Conservation (phyloP, 176 grass and related monocot species). For the Typha latifolia region DNA sequence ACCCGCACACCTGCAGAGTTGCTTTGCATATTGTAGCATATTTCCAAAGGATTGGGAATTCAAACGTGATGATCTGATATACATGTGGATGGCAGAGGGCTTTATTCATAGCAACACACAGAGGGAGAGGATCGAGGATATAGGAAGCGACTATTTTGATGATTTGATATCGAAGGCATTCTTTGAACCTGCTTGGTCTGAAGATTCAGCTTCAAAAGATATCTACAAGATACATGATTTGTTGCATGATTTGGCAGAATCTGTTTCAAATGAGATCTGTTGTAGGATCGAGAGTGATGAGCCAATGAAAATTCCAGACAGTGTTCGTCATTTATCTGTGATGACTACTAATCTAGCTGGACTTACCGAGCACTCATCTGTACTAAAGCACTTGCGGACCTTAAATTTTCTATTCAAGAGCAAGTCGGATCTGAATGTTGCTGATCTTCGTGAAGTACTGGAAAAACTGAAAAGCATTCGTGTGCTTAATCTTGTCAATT, state of each 20-base stretch:
- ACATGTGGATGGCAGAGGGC: conserved; percentile 13
- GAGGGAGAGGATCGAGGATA: background rate
- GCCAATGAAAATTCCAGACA: no score
- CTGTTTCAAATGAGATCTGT: background rate
- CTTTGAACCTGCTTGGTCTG: no score
- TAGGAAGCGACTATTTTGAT: conserved; percentile 10
- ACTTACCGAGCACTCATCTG: background rate
- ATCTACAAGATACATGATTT: no score
- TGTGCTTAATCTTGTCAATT: background rate
- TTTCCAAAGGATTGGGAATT: background rate
- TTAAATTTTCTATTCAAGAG: background rate
- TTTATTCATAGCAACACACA: no score
- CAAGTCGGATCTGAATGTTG: background rate
- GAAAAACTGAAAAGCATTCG: background rate
- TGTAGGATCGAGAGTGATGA: background rate
- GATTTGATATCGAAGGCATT: conserved; percentile 6
- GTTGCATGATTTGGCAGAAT: no score
- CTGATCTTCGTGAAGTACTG: background rate
- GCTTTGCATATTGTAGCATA: conserved; percentile 24
- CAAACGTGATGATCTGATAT: conserved; percentile 9
- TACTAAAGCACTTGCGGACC: background rate
- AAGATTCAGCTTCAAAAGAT: conserved; percentile 1
- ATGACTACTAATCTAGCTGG: background rate
- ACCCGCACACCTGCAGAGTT: conserved; percentile 1
- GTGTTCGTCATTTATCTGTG: no score